Evolutionary conservation across 139 green algal genomes (phyloP).

Genomic region (Picochlorum costavermella): DNA sequence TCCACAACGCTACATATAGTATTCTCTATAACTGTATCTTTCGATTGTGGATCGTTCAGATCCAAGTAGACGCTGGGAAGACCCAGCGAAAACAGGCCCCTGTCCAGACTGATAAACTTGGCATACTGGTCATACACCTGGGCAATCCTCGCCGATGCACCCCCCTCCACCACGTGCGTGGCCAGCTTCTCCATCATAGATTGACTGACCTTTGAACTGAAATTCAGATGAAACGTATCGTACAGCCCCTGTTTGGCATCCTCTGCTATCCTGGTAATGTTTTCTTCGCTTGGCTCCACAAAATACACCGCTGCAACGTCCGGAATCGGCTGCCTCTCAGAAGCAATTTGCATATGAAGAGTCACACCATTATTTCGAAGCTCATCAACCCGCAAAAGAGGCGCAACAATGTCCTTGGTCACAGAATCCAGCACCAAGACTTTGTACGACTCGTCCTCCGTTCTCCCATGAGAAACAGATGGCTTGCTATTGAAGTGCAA

Average conservation of each 20-base stretch:
- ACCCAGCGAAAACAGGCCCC: conserved; percentile 79
- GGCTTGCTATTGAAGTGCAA: conserved; percentile 46
- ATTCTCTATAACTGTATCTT: conserved; percentile 82
- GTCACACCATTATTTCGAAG: conserved; percentile 89
- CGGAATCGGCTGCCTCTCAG: conserved; percentile 81
- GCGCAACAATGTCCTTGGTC: conserved; percentile 84
- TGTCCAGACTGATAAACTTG: conserved; percentile 82
- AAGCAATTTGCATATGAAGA: conserved; percentile 82
- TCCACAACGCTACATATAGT: conserved; percentile 72
- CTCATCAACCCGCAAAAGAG: conserved; percentile 84
- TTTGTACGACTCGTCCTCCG: conserved; percentile 76
- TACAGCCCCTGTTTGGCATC: conserved; percentile 78
- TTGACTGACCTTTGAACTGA: conserved; percentile 57
- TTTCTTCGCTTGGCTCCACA: conserved; percentile 56
- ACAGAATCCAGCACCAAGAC: conserved; percentile 89
- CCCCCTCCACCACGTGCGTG: conserved; percentile 19
- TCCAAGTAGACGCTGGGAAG: conserved; percentile 70
- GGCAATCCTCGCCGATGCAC: conserved; percentile 33
- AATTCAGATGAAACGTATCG: conserved; percentile 90
- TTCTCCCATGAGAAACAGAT: not conserved
- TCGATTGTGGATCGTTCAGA: conserved; percentile 83
- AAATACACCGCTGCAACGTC: conserved; percentile 97
- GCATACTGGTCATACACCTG: conserved; percentile 88
- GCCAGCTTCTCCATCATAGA: conserved; percentile 77
- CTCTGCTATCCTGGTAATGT: conserved; percentile 58